These are phyloP conservation scores for Botrytis sinoallii DNA, from an alignment of 2,329 filamentous ascomycete species.

Conservation along the genomic window DNA sequence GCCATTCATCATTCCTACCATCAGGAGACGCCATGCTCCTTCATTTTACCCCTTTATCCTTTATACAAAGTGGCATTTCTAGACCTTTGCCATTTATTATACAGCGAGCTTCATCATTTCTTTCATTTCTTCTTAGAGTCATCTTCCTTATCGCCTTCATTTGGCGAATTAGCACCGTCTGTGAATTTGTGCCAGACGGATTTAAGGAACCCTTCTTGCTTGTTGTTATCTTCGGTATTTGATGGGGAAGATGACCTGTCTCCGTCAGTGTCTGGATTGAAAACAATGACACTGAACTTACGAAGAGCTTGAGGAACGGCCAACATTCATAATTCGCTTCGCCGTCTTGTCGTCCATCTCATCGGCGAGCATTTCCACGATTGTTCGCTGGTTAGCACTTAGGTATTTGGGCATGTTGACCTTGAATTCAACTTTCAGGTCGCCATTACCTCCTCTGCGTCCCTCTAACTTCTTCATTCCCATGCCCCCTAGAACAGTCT, in stretches of 20 bases:
- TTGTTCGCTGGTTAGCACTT: slow-evolving; percentile 83
- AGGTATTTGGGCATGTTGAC: slow-evolving; percentile 95
- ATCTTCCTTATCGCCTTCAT: slow-evolving; percentile 19
- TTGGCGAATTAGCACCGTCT: slow-evolving; percentile 46
- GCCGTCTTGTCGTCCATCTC: slow-evolving; percentile 93
- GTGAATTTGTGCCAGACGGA: slow-evolving; percentile 90
- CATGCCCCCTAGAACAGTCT: slow-evolving; percentile 82
- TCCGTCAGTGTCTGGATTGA: slow-evolving; percentile 21
- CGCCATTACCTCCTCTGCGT: slow-evolving; percentile 67
- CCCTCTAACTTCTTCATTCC: slow-evolving; percentile 85
- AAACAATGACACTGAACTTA: slow-evolving; percentile 40
- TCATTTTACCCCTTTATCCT: background rate
- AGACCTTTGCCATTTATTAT: slow-evolving; percentile 5
- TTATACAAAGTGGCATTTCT: slow-evolving; percentile 11
- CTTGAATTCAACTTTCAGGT: slow-evolving; percentile 91
- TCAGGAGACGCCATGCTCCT: slow-evolving; percentile 15
- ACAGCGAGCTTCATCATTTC: slow-evolving; percentile 9
- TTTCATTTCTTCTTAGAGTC: slow-evolving; percentile 19
- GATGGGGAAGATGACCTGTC: slow-evolving; percentile 21
- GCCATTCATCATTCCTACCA: slow-evolving; percentile 16
- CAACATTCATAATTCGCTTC: slow-evolving; percentile 86
- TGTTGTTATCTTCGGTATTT: slow-evolving; percentile 49
- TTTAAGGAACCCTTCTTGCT: slow-evolving; percentile 87
- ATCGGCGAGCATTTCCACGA: slow-evolving; percentile 93
- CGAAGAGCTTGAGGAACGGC: slow-evolving; percentile 48